These are phyloP conservation scores for Phytophthora podocarpi DNA, from an alignment of 352 stramenopile genomes.

Conservation along the genomic window DNA sequence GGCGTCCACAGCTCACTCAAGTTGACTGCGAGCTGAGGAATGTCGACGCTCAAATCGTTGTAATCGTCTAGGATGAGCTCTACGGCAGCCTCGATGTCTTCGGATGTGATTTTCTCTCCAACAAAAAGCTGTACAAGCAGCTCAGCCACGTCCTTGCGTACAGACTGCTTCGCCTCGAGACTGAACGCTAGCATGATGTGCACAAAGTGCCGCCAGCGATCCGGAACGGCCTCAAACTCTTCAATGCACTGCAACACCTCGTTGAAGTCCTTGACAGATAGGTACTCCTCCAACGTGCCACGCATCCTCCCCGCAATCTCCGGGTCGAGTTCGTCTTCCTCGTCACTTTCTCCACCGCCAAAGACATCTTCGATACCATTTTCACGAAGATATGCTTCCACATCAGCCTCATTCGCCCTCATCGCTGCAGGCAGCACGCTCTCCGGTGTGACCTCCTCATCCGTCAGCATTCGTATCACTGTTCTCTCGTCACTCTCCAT, in stretches of 20 bases:
- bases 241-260: conserved; percentile 81
- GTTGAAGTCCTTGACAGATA: conserved; percentile 73
- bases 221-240: conserved; percentile 49
- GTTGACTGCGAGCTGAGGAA: conserved; percentile 64
- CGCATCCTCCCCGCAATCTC: conserved; percentile 70
- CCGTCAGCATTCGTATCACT: conserved; percentile 77
- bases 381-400: conserved; percentile 66
- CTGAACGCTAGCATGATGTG: conserved; percentile 51
- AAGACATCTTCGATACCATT: conserved; percentile 77
- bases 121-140: conserved; percentile 52
- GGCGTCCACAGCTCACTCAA: conserved; percentile 62
- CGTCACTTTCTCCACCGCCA: conserved; percentile 48
- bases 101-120: conserved; percentile 43
- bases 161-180: conserved; percentile 55
- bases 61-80: conserved; percentile 69
- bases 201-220: conserved; percentile 76
- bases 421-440: conserved; percentile 53
- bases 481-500: conserved; percentile 64
- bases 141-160: conserved; percentile 50
- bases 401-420: conserved; percentile 44
- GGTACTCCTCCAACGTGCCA: conserved; percentile 78
- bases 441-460: conserved; percentile 74
- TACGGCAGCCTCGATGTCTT: conserved; percentile 63
- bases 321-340: conserved; percentile 64
- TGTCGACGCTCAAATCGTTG: conserved; percentile 76